A percentile compares a stretch with the other conserved stretches of the same genome.
phyloP scores from a whole-genome alignment of 306 rosid species.

The Casuarina cunninghamiana region DNA sequence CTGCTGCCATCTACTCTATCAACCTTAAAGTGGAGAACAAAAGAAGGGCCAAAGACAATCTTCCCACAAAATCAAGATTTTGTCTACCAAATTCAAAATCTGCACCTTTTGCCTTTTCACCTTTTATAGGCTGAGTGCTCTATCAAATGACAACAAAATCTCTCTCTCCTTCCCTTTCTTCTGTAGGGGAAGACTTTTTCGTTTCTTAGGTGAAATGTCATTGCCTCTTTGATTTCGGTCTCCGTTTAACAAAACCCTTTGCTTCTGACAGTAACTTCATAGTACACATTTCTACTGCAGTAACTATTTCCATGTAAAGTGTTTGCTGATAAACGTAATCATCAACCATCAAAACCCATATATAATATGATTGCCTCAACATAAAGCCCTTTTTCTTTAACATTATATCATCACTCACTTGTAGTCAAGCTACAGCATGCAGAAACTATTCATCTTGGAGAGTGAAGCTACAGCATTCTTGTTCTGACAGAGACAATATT shows the following conservation, averaged over 20 bases:
- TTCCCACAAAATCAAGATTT: slow-evolving; percentile 68
- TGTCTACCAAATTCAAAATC: slow-evolving; percentile 76
- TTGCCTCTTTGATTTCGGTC: slow-evolving; percentile 13
- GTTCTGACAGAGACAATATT: no score
- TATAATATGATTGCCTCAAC: no score
- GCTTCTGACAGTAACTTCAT: background rate
- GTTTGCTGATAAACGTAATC: no score
- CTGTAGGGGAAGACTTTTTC: slow-evolving; percentile 27
- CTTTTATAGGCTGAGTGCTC: slow-evolving; percentile 44
- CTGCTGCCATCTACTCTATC: slow-evolving; percentile 36
- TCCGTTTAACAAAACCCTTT: background rate
- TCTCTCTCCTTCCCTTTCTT: slow-evolving; percentile 15
- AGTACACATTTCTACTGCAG: background rate
- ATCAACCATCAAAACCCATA: no score
- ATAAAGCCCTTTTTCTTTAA: no score
- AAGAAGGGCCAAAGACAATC: slow-evolving; percentile 51
- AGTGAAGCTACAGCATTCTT: no score
- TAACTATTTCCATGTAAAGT: no score
- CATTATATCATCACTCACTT: no score
- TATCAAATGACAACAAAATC: slow-evolving; percentile 46
- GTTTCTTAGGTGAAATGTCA: slow-evolving; percentile 19
- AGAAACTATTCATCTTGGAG: no score
- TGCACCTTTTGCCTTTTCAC: slow-evolving; percentile 42
- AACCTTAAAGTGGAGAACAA: slow-evolving; percentile 40
- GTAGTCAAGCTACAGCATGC: no score